Percentiles rank a stretch among this genome's conserved stretches.
Evolutionary conservation across 768 basidiomycete species (phyloP).

Genomic region (Solioccasus polychromus): DNA sequence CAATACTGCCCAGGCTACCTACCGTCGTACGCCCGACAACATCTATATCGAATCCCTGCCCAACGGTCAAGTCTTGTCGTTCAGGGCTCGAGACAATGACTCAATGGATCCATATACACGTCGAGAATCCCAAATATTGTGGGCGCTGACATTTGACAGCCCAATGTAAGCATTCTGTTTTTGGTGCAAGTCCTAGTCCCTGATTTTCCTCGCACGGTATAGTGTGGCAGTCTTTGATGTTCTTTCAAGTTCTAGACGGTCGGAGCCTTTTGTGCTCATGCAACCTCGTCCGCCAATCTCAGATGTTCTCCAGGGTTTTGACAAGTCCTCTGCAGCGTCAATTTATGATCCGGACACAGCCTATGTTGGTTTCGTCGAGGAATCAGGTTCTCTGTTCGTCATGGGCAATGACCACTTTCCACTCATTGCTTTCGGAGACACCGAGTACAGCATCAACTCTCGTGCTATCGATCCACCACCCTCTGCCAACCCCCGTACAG

Average conservation of each 20-base stretch:
- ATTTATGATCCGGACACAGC: conserved; percentile 53
- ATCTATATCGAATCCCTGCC: conserved; percentile 79
- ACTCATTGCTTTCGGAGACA: conserved; percentile 69
- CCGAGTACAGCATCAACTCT: conserved; percentile 32
- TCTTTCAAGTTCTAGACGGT: conserved; percentile 42
- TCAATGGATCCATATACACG: conserved; percentile 27
- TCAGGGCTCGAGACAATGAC: conserved; percentile 44
- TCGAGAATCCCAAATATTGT: conserved; percentile 44
- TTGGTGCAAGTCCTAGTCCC: neutral
- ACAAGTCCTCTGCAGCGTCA: conserved; percentile 35
- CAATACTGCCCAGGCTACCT: conserved; percentile 64
- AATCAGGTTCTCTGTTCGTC: conserved; percentile 74
- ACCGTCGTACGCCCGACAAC: conserved; percentile 75
- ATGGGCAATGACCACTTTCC: conserved; percentile 83
- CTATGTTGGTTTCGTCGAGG: conserved; percentile 77
- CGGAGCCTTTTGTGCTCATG: conserved; percentile 76
- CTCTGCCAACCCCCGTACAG: conserved; percentile 27
- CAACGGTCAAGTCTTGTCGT: conserved; percentile 75
- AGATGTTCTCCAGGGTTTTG: conserved; percentile 59
- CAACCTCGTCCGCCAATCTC: conserved; percentile 80
- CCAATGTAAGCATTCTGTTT: conserved; percentile 57
- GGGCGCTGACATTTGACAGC: conserved; percentile 56
- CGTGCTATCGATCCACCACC: conserved; percentile 36
- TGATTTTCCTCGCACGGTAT: conserved; percentile 10
- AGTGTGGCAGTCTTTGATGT: conserved; percentile 87